Evolutionary conservation across 768 basidiomycete species (phyloP).

Genomic region (Mrakia frigida): DNA sequence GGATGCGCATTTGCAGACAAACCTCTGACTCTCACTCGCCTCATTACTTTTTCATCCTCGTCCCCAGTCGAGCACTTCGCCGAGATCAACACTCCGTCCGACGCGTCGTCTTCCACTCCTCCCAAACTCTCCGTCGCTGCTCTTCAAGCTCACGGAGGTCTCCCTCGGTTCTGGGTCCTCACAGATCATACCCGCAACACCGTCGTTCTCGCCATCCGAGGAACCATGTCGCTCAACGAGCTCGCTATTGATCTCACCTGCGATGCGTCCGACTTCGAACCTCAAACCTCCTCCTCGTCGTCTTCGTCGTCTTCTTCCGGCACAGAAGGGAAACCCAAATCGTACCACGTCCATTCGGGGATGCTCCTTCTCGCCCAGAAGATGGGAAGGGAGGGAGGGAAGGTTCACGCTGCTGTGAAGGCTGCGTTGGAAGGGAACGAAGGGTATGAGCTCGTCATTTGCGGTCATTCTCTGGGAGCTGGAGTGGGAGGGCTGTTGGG

Average conservation of each 20-base stretch:
- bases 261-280: slow-evolving; percentile 52
- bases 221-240: slow-evolving; percentile 83
- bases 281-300: slow-evolving; percentile 50
- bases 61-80: slow-evolving; percentile 20
- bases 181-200: slow-evolving; percentile 70
- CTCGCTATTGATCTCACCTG: slow-evolving; percentile 66
- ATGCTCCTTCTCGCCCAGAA: slow-evolving; percentile 72
- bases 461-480: slow-evolving; percentile 78
- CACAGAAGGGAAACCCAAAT: slow-evolving; percentile 17
- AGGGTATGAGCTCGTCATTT: slow-evolving; percentile 69
- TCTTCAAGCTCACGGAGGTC: slow-evolving; percentile 44
- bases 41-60: background rate
- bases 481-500: slow-evolving; percentile 72
- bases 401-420: slow-evolving; percentile 68
- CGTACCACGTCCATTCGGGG: slow-evolving; percentile 69
- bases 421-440: slow-evolving; percentile 64
- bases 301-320: slow-evolving; percentile 31
- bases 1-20: background rate
- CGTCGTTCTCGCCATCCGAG: slow-evolving; percentile 69
- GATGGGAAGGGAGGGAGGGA: slow-evolving; percentile 71
- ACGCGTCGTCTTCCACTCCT: background rate
- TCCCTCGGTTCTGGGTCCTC: slow-evolving; percentile 81
- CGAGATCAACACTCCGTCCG: background rate
- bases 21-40: too few relatives aligned
- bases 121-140: background rate